phyloP scores from a whole-genome alignment of 345 rosid species.

The Pistacia atlantica region DNA sequence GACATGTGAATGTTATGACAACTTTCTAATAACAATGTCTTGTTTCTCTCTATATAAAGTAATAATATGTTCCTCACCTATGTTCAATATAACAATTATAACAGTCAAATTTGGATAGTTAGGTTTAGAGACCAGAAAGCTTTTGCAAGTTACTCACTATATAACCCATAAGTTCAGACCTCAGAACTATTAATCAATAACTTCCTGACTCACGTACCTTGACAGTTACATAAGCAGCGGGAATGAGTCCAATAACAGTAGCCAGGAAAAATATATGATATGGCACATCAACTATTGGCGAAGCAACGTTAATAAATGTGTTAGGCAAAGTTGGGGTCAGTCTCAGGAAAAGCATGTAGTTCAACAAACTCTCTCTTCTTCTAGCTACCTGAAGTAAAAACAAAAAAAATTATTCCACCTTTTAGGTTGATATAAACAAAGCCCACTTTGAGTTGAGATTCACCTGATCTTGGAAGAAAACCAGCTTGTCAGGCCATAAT shows the following conservation, averaged over 20 bases:
- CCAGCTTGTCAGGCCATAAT: constrained; percentile 90
- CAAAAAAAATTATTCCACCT: constrained; percentile 5
- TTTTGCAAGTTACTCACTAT: neutral
- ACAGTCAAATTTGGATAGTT: neutral
- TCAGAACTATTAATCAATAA: neutral
- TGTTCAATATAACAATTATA: neutral
- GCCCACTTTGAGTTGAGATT: neutral
- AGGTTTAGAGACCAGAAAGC: neutral
- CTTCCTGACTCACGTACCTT: constrained; percentile 45
- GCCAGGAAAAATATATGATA: constrained; percentile 84
- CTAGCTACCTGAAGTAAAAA: constrained; percentile 65
- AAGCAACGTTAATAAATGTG: constrained; percentile 89
- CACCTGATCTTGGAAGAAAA: constrained; percentile 93
- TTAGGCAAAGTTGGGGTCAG: constrained; percentile 92
- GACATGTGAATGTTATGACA: neutral
- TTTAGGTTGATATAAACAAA: neutral
- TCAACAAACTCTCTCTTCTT: constrained; percentile 67
- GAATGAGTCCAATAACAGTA: constrained; percentile 81
- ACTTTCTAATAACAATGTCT: neutral
- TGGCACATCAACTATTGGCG: constrained; percentile 90
- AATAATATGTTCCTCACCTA: neutral
- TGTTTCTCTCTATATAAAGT: neutral
- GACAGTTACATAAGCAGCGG: constrained; percentile 92
- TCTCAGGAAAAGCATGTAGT: constrained; percentile 90
- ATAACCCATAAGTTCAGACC: neutral